phyloP scores from a whole-genome alignment of 805 yeast species.

The Wickerhamomyces silvicola region DNA sequence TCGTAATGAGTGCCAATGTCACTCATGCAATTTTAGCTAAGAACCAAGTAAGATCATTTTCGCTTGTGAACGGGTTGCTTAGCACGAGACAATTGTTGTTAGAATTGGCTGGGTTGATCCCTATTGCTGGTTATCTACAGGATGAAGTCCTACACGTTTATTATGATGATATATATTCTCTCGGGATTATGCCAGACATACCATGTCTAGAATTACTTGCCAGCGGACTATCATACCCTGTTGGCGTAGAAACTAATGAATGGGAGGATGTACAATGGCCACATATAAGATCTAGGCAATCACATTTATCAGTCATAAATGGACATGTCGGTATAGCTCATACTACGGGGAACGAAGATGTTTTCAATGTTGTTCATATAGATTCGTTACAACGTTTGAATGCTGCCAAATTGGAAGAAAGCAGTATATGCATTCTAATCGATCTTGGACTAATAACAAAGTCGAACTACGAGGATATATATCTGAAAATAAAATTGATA shows the following conservation, averaged over 20 bases:
- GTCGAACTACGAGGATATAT: too few relatives aligned
- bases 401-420: too few relatives aligned
- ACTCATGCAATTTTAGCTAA: slow-evolving; percentile 16
- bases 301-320: slow-evolving; percentile 38
- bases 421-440: too few relatives aligned
- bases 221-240: slow-evolving; percentile 28
- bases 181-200: slow-evolving; percentile 42
- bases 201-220: slow-evolving; percentile 41
- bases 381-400: too few relatives aligned
- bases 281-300: not conserved
- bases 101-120: slow-evolving; percentile 36
- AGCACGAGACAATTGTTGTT: slow-evolving; percentile 32
- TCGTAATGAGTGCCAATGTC: slow-evolving; percentile 2
- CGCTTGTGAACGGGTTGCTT: slow-evolving; percentile 34
- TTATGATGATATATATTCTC: slow-evolving; percentile 39
- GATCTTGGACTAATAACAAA: too few relatives aligned
- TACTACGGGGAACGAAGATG: slow-evolving; percentile 44
- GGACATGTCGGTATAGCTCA: slow-evolving; percentile 41
- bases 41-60: slow-evolving; percentile 2
- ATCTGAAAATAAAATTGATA: too few relatives aligned
- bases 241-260: not conserved
- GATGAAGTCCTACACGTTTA: slow-evolving; percentile 48
- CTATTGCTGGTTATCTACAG: slow-evolving; percentile 38
- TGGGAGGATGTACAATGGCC: not conserved
- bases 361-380: slow-evolving; percentile 29